Conservation (phyloP, 805 yeast species). For the Candida michaelii region DNA sequence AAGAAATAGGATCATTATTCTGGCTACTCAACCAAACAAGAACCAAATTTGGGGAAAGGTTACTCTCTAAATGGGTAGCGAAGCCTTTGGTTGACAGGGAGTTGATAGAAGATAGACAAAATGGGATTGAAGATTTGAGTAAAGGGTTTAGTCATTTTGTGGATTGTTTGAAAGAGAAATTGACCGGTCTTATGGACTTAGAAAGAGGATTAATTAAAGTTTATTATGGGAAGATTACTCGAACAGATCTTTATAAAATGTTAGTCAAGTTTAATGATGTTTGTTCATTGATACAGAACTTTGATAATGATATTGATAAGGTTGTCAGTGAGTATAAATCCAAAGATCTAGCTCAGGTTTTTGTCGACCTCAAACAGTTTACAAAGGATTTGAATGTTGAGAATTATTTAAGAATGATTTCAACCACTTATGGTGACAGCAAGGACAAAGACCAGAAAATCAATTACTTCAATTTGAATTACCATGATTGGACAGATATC, state of each 20-base stretch:
- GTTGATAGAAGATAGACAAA: constrained; percentile 58
- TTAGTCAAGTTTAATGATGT: constrained; percentile 30
- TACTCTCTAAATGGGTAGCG: constrained; percentile 69
- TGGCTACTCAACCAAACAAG: constrained; percentile 82
- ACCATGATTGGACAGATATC: constrained; percentile 41
- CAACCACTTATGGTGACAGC: constrained; percentile 49
- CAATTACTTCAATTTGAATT: constrained; percentile 41
- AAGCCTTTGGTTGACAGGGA: constrained; percentile 61
- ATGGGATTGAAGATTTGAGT: constrained; percentile 46
- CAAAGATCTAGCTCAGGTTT: constrained; percentile 33
- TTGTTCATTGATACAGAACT: constrained; percentile 24
- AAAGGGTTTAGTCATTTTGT: constrained; percentile 30
- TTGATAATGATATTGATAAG: constrained; percentile 31
- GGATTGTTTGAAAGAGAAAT: constrained; percentile 29
- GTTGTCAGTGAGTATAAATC: constrained; percentile 27
- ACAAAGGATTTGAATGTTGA: constrained; percentile 29
- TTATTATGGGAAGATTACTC: constrained; percentile 36
- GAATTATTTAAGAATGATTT: constrained; percentile 49
- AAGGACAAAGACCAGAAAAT: constrained; percentile 44
- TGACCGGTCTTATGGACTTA: constrained; percentile 24
- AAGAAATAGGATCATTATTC: constrained; percentile 65
- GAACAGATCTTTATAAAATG: constrained; percentile 34
- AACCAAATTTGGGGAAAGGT: constrained; percentile 72
- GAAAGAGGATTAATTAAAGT: constrained; percentile 36
- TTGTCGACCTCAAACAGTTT: constrained; percentile 37